A percentile compares a stretch with the other conserved stretches of the same genome.
phyloP scores from a whole-genome alignment of 305 asterid genomes.

The Withania somnifera region DNA sequence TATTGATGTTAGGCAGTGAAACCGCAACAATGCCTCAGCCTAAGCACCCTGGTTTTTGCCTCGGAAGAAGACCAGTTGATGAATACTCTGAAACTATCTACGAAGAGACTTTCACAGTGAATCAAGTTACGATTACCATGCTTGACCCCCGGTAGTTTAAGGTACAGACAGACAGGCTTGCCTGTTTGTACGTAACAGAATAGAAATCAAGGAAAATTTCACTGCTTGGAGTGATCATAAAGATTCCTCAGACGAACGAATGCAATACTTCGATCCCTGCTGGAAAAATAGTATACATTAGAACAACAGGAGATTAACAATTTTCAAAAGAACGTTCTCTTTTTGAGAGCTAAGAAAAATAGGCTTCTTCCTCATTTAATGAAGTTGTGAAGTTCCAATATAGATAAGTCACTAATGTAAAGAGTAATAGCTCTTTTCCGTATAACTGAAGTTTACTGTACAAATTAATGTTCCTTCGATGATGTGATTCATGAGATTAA shows the following conservation, averaged over 20 bases:
- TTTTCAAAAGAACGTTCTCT: not conserved
- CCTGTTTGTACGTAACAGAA: not conserved
- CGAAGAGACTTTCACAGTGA: constrained; percentile 50
- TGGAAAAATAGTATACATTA: not conserved
- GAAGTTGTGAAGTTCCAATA: not conserved
- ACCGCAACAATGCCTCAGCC: constrained; percentile 47
- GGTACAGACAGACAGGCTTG: not conserved
- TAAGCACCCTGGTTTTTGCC: constrained; percentile 53
- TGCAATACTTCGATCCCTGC: not conserved
- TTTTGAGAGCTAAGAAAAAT: not conserved
- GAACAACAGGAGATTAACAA: not conserved
- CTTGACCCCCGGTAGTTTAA: constrained; percentile 39
- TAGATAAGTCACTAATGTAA: not conserved
- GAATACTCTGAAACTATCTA: constrained; percentile 28
- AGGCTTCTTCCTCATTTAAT: not conserved
- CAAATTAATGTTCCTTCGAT: no score
- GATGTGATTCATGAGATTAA: no score
- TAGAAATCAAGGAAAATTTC: not conserved
- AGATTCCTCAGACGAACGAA: not conserved
- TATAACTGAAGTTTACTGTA: no score
- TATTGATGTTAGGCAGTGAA: constrained; percentile 56
- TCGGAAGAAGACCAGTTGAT: constrained; percentile 34
- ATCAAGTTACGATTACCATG: constrained; percentile 51
- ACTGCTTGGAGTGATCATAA: not conserved
- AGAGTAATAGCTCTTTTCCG: no score